phyloP scores from a whole-genome alignment of 257 asterid species.

The Nicotiana obtusifolia region DNA sequence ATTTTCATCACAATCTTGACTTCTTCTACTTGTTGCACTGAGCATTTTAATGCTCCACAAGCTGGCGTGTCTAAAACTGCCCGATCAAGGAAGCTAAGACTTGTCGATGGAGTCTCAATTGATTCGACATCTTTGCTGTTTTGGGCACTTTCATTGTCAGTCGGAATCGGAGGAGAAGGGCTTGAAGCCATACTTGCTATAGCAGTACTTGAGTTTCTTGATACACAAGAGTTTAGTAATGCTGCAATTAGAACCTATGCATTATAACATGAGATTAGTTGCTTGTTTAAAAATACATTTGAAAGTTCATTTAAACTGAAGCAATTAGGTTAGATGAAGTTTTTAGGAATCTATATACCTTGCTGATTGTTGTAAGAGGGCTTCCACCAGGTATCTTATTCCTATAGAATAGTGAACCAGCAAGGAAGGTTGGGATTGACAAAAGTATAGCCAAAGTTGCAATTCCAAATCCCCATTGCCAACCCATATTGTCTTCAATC shows the following conservation, averaged over 20 bases:
- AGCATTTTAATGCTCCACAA: not conserved
- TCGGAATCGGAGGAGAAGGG: slow-evolving; percentile 25
- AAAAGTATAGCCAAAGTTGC: slow-evolving; percentile 58
- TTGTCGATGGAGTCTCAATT: slow-evolving; percentile 14
- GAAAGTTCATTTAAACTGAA: not conserved
- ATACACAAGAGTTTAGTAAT: slow-evolving; percentile 16
- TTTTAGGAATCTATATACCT: slow-evolving; percentile 25
- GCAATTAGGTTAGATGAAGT: not conserved
- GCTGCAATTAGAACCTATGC: slow-evolving; percentile 37
- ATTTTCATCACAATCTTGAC: slow-evolving; percentile 68
- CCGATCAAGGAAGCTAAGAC: slow-evolving; percentile 28
- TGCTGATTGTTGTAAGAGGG: slow-evolving; percentile 58
- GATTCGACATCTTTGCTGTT: not conserved
- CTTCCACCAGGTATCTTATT: slow-evolving; percentile 71
- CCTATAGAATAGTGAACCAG: slow-evolving; percentile 53
- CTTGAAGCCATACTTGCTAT: slow-evolving; percentile 31
- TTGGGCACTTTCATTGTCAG: slow-evolving; percentile 11
- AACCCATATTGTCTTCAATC: slow-evolving; percentile 88
- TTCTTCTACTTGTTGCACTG: slow-evolving; percentile 59
- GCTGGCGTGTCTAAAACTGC: slow-evolving; percentile 8
- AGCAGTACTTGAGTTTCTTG: slow-evolving; percentile 30
- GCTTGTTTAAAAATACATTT: not conserved
- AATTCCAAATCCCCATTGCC: slow-evolving; percentile 90
- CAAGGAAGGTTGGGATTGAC: slow-evolving; percentile 54
- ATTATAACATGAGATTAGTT: not conserved